Percentiles rank a stretch among this genome's conserved stretches.
Evolutionary conservation across 202 grass and related monocot species (phyloP).

Genomic region (Saccharum hybrid): DNA sequence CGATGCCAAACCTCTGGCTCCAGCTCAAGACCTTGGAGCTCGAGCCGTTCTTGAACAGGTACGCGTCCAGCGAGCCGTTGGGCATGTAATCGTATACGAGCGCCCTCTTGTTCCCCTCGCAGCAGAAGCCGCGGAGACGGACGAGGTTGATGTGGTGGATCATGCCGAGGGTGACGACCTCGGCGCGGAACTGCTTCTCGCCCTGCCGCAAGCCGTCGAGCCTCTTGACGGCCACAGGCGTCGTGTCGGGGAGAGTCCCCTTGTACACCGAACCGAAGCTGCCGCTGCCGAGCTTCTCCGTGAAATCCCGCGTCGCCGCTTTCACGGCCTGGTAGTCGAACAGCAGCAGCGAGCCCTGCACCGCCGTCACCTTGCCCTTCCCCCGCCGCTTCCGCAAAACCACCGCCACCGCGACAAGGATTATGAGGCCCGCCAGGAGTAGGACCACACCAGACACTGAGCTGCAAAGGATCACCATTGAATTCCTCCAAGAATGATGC

Average conservation of each 20-base stretch:
- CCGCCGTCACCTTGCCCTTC: conserved; percentile 45
- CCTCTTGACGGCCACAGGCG: conserved; percentile 63
- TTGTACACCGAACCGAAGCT: conserved; percentile 76
- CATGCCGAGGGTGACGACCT: conserved; percentile 71
- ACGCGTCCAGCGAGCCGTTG: conserved; percentile 64
- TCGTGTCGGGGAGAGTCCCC: conserved; percentile 52
- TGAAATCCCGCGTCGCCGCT: conserved; percentile 61
- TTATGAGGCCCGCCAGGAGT: conserved; percentile 35
- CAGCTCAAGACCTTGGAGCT: conserved; percentile 49
- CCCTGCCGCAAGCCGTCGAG: conserved; percentile 66
- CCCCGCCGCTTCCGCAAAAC: conserved; percentile 21
- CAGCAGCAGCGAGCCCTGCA: conserved; percentile 51
- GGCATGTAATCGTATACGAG: conserved; percentile 77
- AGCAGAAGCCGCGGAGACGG: conserved; percentile 67
- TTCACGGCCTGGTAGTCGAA: conserved; percentile 57
- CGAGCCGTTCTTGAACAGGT: conserved; percentile 52
- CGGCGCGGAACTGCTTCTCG: conserved; percentile 70
- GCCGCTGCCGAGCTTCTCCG: conserved; percentile 63
- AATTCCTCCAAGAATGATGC: conserved; percentile 40
- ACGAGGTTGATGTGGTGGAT: conserved; percentile 80
- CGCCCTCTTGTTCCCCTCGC: conserved; percentile 51
- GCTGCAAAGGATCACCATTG: conserved; percentile 32
- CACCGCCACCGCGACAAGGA: conserved; percentile 14
- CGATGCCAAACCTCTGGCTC: conserved; percentile 51
- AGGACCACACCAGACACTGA: conserved; percentile 32